phyloP scores from a whole-genome alignment of 1,284 basidiomycete genomes.

The Trametes versicolor region DNA sequence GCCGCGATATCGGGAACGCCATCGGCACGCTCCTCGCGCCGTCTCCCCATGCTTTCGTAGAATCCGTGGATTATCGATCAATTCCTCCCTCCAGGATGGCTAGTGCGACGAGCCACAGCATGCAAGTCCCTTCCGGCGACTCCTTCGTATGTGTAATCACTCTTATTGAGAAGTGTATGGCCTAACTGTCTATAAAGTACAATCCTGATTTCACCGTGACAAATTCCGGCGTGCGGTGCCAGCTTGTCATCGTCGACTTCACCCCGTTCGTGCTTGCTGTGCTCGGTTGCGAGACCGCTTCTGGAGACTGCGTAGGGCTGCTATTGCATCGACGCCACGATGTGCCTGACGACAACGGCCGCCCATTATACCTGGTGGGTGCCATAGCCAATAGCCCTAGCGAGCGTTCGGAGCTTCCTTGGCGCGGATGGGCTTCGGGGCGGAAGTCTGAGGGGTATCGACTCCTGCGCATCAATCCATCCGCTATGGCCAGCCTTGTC shows the following conservation, averaged over 20 bases:
- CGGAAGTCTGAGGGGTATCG: neutral
- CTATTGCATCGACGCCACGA: conserved; percentile 1
- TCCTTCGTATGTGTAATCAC: neutral
- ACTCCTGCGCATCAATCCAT: neutral
- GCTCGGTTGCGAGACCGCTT: neutral
- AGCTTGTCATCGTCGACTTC: neutral
- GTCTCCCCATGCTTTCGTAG: neutral
- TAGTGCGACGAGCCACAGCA: neutral
- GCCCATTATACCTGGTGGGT: neutral
- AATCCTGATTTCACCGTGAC: neutral
- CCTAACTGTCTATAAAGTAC: neutral
- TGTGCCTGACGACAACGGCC: no score
- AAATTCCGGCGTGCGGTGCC: neutral
- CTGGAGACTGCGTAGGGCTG: neutral
- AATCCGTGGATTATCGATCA: neutral
- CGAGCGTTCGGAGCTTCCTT: neutral
- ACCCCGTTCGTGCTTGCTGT: neutral
- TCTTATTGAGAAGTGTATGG: neutral
- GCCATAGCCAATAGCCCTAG: neutral
- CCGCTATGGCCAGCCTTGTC: neutral
- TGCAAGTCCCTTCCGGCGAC: neutral
- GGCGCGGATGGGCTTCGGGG: no score
- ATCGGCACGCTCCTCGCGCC: neutral
- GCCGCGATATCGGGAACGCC: neutral
- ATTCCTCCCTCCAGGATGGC: neutral